Evolutionary conservation across 148 eudicot species (phyloP).

Genomic region (Pharnaceum exiguum): DNA sequence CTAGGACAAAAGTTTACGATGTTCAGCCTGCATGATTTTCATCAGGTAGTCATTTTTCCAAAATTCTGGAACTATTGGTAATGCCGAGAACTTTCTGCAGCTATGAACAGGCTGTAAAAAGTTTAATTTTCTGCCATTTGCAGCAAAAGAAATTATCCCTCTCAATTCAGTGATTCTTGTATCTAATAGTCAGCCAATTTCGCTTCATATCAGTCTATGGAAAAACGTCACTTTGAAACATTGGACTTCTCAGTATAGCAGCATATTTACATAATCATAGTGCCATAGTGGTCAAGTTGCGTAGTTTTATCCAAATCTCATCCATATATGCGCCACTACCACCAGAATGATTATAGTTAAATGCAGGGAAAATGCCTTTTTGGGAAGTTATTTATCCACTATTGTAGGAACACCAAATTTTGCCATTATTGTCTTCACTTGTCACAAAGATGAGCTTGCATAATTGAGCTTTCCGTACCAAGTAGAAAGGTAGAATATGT

Average conservation of each 20-base stretch:
- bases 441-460: constrained; percentile 9
- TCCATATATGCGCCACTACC: constrained; percentile 1
- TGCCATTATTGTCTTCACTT: constrained; percentile 12
- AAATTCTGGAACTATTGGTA: too few species aligned
- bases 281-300: constrained; percentile 18
- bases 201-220: constrained; percentile 2
- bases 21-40: too few species aligned
- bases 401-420: background rate
- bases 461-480: constrained; percentile 12
- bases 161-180: background rate
- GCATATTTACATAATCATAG: background rate
- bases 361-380: constrained; percentile 4
- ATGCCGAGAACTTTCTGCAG: too few species aligned
- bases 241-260: background rate
- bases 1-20: too few species aligned
- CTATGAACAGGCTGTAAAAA: too few species aligned
- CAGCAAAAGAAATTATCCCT: too few species aligned
- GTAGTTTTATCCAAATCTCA: background rate
- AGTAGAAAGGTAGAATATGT: constrained; percentile 2
- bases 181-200: background rate
- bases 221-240: constrained; percentile 3
- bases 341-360: background rate
- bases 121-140: too few species aligned
- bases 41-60: too few species aligned
- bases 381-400: background rate